phyloP scores from a whole-genome alignment of 805 yeast species.

The Candida sanyiensis region DNA sequence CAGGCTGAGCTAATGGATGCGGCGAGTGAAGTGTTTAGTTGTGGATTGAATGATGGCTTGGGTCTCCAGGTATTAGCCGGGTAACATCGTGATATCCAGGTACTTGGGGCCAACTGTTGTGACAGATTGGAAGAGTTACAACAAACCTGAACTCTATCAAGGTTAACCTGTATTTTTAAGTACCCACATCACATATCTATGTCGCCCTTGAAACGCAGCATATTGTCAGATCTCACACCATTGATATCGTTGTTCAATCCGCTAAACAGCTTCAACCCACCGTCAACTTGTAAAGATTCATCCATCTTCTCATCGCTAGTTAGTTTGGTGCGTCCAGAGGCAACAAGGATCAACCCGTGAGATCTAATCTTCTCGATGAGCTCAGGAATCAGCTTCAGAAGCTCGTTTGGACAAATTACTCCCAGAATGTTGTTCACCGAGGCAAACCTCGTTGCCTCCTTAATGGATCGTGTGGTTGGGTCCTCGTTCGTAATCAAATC shows the following conservation, averaged over 20 bases:
- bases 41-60: too few relatives aligned
- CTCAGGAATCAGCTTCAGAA: conserved; percentile 69
- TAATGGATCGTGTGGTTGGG: conserved; percentile 58
- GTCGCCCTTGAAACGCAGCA: conserved; percentile 60
- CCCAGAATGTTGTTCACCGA: conserved; percentile 81
- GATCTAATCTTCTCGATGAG: conserved; percentile 69
- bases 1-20: too few relatives aligned
- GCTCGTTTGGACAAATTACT: conserved; percentile 63
- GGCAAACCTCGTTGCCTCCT: conserved; percentile 79
- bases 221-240: conserved; percentile 59
- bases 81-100: too few relatives aligned
- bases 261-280: neutral
- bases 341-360: conserved; percentile 80
- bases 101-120: too few relatives aligned
- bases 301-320: conserved; percentile 16
- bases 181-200: conserved; percentile 41
- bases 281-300: neutral
- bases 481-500: conserved; percentile 30
- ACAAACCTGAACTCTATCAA: too few relatives aligned
- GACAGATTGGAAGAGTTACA: too few relatives aligned
- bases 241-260: conserved; percentile 36
- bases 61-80: too few relatives aligned
- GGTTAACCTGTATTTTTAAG: too few relatives aligned
- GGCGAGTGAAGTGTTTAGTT: too few relatives aligned
- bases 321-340: conserved; percentile 38